phyloP scores from a whole-genome alignment of 208 protist species.

The Leishmania gerbilli region DNA sequence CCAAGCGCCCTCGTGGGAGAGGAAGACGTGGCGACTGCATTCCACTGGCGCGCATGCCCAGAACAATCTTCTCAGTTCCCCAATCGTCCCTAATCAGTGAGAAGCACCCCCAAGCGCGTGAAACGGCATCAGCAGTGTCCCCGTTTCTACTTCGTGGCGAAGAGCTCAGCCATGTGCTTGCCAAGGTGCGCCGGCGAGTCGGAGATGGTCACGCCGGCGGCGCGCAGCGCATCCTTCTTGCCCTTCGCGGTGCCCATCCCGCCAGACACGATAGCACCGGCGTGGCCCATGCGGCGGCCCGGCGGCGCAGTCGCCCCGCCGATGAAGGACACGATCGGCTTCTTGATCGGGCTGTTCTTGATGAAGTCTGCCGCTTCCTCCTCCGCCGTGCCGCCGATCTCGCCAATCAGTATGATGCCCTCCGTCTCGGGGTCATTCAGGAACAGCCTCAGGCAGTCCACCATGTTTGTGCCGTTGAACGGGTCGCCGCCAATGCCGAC shows the following conservation, averaged over 20 bases:
- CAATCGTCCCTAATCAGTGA: not conserved
- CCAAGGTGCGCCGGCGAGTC: slow-evolving; percentile 96
- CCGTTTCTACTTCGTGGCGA: slow-evolving; percentile 53
- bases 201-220: slow-evolving; percentile 92
- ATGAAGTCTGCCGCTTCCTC: slow-evolving; percentile 98
- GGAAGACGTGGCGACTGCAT: not conserved
- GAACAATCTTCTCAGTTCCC: no score
- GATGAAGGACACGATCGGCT: slow-evolving; percentile 98
- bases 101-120: not conserved
- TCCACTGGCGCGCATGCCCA: not conserved
- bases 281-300: slow-evolving; percentile 96
- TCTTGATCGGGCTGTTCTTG: slow-evolving; percentile 93
- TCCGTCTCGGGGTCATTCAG: slow-evolving; percentile 97
- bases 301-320: slow-evolving; percentile 98
- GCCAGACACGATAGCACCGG: slow-evolving; percentile 97
- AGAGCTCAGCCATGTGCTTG: slow-evolving; percentile 82
- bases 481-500: slow-evolving; percentile 99
- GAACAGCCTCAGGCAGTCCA: slow-evolving; percentile 98
- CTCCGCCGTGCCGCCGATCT: slow-evolving; percentile 99
- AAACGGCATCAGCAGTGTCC: not conserved
- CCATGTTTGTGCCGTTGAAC: slow-evolving; percentile 99
- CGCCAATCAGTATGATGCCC: slow-evolving; percentile 98
- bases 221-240: slow-evolving; percentile 95
- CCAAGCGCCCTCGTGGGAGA: not conserved
- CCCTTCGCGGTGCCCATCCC: slow-evolving; percentile 94